Percentiles rank a stretch among this genome's conserved stretches.
phyloP scores from a whole-genome alignment of 1,139 yeast genomes.

The Taiozyma onychis region DNA sequence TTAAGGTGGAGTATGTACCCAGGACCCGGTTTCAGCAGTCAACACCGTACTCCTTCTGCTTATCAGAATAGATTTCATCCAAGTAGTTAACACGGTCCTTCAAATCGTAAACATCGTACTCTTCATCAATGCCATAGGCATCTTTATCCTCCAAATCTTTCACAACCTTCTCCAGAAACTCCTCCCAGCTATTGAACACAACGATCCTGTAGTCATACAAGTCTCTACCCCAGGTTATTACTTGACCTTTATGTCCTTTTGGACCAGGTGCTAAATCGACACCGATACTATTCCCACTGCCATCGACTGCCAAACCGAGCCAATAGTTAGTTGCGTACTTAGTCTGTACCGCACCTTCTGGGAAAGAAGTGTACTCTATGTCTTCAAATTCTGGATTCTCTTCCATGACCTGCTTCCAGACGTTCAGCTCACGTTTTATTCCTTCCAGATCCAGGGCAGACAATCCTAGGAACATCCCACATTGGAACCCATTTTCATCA shows the following conservation, averaged over 20 bases:
- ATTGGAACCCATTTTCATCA: background rate
- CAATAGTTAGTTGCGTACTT: slow-evolving; percentile 47
- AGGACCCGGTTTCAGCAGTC: background rate
- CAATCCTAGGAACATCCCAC: slow-evolving; percentile 11
- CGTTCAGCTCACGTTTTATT: slow-evolving; percentile 9
- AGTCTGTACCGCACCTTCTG: slow-evolving; percentile 51
- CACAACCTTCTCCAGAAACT: slow-evolving; percentile 43
- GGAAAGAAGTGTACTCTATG: slow-evolving; percentile 25
- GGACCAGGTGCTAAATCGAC: slow-evolving; percentile 61
- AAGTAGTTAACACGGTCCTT: slow-evolving; percentile 36
- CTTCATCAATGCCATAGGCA: slow-evolving; percentile 39
- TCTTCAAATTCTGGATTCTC: slow-evolving; percentile 9
- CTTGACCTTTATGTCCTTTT: slow-evolving; percentile 55
- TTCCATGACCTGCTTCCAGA: slow-evolving; percentile 13
- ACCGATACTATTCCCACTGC: slow-evolving; percentile 56
- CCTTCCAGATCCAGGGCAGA: slow-evolving; percentile 6
- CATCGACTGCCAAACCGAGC: slow-evolving; percentile 56
- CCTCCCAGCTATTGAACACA: slow-evolving; percentile 50
- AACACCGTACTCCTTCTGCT: slow-evolving; percentile 2
- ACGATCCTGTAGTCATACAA: slow-evolving; percentile 53
- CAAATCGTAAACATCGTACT: slow-evolving; percentile 42
- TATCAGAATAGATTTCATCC: slow-evolving; percentile 8
- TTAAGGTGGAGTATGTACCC: too few species aligned
- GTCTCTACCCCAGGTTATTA: slow-evolving; percentile 59
- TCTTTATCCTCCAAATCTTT: slow-evolving; percentile 51